These are phyloP conservation scores for Xerocomellus intermedius DNA, from an alignment of 768 basidiomycete genomes.

Conservation along the genomic window DNA sequence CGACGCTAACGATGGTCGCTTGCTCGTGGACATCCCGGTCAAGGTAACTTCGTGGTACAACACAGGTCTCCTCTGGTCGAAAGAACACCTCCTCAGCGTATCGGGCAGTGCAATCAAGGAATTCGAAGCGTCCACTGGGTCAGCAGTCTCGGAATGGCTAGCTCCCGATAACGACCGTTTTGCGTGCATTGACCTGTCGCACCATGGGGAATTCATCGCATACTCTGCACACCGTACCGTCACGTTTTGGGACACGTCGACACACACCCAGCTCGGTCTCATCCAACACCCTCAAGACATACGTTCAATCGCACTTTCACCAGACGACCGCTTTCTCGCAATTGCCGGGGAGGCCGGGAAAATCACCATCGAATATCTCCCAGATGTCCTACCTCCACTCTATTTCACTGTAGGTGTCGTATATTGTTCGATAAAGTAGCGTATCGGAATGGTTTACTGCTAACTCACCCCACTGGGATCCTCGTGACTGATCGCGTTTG, in stretches of 20 bases:
- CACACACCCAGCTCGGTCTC: background rate
- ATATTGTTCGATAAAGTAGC: too few relatives aligned
- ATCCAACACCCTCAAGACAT: background rate
- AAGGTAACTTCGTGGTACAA: background rate
- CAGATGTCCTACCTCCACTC: background rate
- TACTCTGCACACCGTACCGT: background rate
- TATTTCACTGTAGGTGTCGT: too few relatives aligned
- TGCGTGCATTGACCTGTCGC: background rate
- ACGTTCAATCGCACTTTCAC: background rate
- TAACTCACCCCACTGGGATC: too few relatives aligned
- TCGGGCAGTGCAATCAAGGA: background rate
- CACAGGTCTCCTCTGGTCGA: background rate
- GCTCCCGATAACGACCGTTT: accelerated
- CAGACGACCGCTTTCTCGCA: background rate
- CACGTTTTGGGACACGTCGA: conserved; percentile 1
- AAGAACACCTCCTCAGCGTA: background rate
- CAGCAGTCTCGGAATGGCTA: background rate
- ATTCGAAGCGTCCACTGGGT: background rate
- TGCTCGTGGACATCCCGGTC: background rate
- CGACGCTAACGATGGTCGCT: background rate
- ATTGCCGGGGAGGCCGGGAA: background rate
- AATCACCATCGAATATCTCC: background rate
- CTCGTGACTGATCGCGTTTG: background rate
- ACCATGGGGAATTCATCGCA: background rate
- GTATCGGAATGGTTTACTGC: too few relatives aligned